Conservation (phyloP, 2,329 filamentous ascomycete genomes). For the Epichloe hybrida region DNA sequence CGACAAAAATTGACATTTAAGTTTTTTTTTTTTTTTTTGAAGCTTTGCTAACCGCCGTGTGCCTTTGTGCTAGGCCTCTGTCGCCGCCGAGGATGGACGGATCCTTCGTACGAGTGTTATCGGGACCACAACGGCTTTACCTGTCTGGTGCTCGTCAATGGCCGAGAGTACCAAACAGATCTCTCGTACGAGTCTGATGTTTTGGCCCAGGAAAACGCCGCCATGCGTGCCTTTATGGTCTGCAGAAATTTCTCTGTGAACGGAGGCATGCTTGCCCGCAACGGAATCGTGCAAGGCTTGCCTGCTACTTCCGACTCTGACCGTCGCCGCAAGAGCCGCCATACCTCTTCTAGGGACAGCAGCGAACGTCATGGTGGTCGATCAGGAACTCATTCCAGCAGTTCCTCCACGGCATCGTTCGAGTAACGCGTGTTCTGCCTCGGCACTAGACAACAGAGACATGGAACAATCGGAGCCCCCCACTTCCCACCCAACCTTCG, state of each 20-base stretch:
- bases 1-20: not conserved
- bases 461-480: constrained; percentile 1
- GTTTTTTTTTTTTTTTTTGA: no score
- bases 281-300: constrained; percentile 54
- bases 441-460: not conserved
- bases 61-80: constrained; percentile 58
- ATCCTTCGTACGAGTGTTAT: constrained; percentile 79
- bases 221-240: constrained; percentile 93
- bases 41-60: not conserved
- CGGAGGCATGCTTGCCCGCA: constrained; percentile 72
- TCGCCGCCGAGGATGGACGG: constrained; percentile 84
- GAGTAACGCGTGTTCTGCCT: constrained; percentile 26
- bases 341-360: constrained; percentile 32
- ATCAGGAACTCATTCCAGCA: constrained; percentile 47
- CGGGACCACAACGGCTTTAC: constrained; percentile 62
- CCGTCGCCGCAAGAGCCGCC: constrained; percentile 39
- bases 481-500: not conserved
- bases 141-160: constrained; percentile 89
- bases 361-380: constrained; percentile 32
- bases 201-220: constrained; percentile 82
- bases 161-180: constrained; percentile 90
- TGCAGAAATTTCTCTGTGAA: constrained; percentile 96
- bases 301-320: constrained; percentile 36
- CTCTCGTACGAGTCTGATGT: constrained; percentile 68
- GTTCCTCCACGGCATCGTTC: constrained; percentile 47